These are phyloP conservation scores for Sistotremastrum suecicum DNA, from an alignment of 768 basidiomycete species.

Conservation along the genomic window DNA sequence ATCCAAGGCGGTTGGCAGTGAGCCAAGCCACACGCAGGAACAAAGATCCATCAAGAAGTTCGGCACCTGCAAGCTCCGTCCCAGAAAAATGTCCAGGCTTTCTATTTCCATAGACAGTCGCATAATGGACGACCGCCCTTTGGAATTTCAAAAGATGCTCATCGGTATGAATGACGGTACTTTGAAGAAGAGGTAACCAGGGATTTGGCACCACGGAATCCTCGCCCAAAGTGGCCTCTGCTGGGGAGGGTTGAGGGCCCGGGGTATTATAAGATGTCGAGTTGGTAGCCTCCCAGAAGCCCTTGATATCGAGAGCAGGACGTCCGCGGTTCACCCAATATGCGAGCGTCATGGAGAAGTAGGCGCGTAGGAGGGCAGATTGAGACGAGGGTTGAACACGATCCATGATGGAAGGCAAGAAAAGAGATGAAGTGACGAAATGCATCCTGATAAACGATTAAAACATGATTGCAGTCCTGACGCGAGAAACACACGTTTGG, in stretches of 20 bases:
- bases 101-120: conserved; percentile 15
- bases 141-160: conserved; percentile 22
- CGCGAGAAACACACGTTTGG: conserved; percentile 31
- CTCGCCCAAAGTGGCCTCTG: conserved; percentile 18
- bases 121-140: conserved; percentile 20
- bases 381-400: conserved; percentile 21
- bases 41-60: conserved; percentile 21
- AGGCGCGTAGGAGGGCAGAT: conserved; percentile 15
- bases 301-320: conserved; percentile 1
- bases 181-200: conserved; percentile 36
- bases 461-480: conserved; percentile 2
- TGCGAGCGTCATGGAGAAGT: conserved; percentile 14
- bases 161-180: conserved; percentile 7
- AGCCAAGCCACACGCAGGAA: conserved; percentile 18
- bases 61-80: conserved; percentile 15
- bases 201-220: conserved; percentile 32
- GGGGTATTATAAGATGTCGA: conserved; percentile 5
- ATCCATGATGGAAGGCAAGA: conserved; percentile 37
- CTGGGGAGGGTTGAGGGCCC: conserved; percentile 8
- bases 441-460: conserved; percentile 32
- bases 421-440: conserved; percentile 49
- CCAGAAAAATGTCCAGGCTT: neutral
- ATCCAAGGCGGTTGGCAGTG: conserved; percentile 20
- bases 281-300: conserved; percentile 5
- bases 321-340: conserved; percentile 10